Base-by-base conservation (phyloP, 2,329 filamentous ascomycete genomes). In the Fusarium papillatum region DNA sequence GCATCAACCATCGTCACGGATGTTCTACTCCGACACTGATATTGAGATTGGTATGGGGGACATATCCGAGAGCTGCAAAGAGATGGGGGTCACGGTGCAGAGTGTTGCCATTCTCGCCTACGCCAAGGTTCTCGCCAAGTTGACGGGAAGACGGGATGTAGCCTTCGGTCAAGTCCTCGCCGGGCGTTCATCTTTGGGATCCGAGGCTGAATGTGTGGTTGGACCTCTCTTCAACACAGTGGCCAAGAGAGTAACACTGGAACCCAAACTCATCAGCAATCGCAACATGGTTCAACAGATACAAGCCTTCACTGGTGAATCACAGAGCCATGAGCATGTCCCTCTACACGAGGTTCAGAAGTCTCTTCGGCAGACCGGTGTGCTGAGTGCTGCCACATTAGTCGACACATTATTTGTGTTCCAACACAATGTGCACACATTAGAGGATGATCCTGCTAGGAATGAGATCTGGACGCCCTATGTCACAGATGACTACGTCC, bases 221-320 rank as follows among this genome's bases (percentile, higher is more conserved):
- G 57, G 36, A 31, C 57, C 57, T 61, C 57, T 61, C 36, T 61
- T 61, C 57, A 61, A 41, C 36, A 61, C 57, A 6, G 57, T 61
- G 36, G 57, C 57, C 7, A 61, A 41, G 36, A 61, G 57, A 61
- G 57, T 61, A 16, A 61, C 57, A 24, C 36, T 61, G 16, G 36
- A 41, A 31, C 57, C 57, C 57, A 41, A 61, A 61, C 36, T 61
- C 57, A 61, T 41, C 57, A 61, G 57, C 57, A 61, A 61, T 41
- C 57, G 36, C 10, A 41, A 41, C 57, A 61, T 61, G 57, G 57
- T n/a, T 61, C 57, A 61, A 29, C 57, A n/a, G 16, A 61, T 61
- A 61, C 57, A 61, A 41, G 17, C 22, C 24, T 61, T 61, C 36
- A 61, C 57, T 16, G 11, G 7, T 29, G 22, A 29, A 41, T 38